A percentile compares a stretch with the other conserved stretches of the same genome.
phyloP scores from a whole-genome alignment of 306 rosid species.

The Cicer arietinum region DNA sequence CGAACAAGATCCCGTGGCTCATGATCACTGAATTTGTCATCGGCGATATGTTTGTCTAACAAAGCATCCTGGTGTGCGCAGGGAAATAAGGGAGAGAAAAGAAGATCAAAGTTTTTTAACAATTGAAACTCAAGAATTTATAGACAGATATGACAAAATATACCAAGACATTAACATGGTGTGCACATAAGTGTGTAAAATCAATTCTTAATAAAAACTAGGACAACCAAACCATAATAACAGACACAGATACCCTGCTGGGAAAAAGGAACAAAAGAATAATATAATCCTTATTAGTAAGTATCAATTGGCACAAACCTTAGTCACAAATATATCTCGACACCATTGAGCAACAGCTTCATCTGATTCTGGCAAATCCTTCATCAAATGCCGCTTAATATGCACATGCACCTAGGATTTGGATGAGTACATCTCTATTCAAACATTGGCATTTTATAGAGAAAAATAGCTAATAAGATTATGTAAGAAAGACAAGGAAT shows the following conservation, averaged over 20 bases:
- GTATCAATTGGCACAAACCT: slow-evolving; percentile 56
- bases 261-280: background rate
- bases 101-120: slow-evolving; percentile 7
- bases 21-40: slow-evolving; percentile 70
- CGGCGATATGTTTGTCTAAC: slow-evolving; percentile 78
- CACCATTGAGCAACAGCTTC: slow-evolving; percentile 98
- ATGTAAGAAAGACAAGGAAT: background rate
- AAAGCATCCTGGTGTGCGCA: slow-evolving; percentile 71
- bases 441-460: slow-evolving; percentile 3
- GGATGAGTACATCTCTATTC: slow-evolving; percentile 7
- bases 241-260: background rate
- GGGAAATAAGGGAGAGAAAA: background rate
- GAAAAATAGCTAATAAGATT: background rate
- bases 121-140: background rate
- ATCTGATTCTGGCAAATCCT: slow-evolving; percentile 81
- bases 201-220: slow-evolving; percentile 10
- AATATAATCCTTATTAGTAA: background rate
- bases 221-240: background rate
- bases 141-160: background rate
- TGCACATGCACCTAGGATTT: slow-evolving; percentile 75
- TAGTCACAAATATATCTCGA: slow-evolving; percentile 81
- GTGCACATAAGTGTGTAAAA: background rate
- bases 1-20: slow-evolving; percentile 66
- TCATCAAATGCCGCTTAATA: slow-evolving; percentile 86
- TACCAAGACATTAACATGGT: background rate